Evolutionary conservation across 1,139 yeast species (phyloP).

Genomic region (Candida sp.): DNA sequence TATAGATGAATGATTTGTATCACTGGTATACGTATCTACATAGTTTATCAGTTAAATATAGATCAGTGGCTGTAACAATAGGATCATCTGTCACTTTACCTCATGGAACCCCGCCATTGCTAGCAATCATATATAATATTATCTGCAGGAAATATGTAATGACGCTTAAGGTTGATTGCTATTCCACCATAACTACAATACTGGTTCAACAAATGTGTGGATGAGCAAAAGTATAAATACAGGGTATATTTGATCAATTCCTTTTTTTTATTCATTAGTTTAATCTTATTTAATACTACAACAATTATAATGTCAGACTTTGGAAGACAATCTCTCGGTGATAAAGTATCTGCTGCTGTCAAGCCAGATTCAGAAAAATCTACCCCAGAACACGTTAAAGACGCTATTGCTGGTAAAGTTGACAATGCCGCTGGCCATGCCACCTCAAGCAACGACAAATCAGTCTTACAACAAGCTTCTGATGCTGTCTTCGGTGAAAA

Average conservation of each 20-base stretch:
- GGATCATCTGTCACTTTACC: no score
- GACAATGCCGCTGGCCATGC: slow-evolving; percentile 36
- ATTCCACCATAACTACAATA: no score
- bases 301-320: slow-evolving; percentile 33
- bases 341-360: slow-evolving; percentile 33
- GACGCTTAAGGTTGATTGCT: no score
- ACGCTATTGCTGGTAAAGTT: slow-evolving; percentile 29
- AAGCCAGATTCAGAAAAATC: slow-evolving; percentile 44
- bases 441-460: slow-evolving; percentile 32
- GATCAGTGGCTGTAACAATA: no score
- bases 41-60: no score
- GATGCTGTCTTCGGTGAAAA: slow-evolving; percentile 36
- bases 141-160: no score
- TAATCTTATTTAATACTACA: not conserved
- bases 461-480: slow-evolving; percentile 40
- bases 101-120: no score
- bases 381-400: slow-evolving; percentile 34
- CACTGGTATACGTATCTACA: no score
- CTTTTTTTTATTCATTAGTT: not conserved
- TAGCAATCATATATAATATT: no score
- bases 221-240: not conserved
- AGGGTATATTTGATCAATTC: not conserved
- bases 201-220: not conserved
- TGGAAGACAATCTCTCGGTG: slow-evolving; percentile 44
- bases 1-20: no score